Evolutionary conservation across 2,329 filamentous ascomycete genomes (phyloP).

Genomic region (Zopfia rhizophila): DNA sequence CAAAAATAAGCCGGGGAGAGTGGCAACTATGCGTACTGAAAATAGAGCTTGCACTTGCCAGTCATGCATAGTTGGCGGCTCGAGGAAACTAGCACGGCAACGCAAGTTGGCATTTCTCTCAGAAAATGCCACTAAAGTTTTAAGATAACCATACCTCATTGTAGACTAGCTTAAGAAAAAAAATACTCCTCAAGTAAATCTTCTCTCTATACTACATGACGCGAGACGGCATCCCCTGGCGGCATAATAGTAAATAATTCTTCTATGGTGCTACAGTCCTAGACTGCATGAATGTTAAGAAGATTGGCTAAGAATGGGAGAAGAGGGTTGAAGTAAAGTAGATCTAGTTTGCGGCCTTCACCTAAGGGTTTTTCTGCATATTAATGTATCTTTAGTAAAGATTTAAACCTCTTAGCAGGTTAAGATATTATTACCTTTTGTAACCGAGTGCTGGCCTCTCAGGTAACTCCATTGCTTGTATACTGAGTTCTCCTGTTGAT

Average conservation of each 20-base stretch:
- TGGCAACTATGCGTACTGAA: constrained; percentile 19
- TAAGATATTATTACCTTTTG: no score
- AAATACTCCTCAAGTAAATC: constrained; percentile 23
- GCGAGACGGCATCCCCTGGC: constrained; percentile 16
- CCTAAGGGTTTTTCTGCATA: constrained; percentile 20
- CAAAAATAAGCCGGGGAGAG: constrained; percentile 8
- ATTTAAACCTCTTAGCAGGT: no score
- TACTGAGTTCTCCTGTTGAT: no score
- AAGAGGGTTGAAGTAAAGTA: constrained; percentile 22
- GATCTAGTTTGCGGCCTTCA: constrained; percentile 15
- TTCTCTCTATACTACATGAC: constrained; percentile 16
- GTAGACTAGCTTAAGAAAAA: constrained; percentile 15
- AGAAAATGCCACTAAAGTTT: constrained; percentile 18
- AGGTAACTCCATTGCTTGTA: no score
- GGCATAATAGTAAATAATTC: constrained; percentile 14
- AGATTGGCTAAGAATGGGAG: constrained; percentile 19
- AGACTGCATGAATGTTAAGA: constrained; percentile 18
- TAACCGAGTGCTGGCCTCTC: no score
- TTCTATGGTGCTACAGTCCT: constrained; percentile 23
- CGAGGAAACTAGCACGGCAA: constrained; percentile 20
- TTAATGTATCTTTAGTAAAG: constrained; percentile 13
- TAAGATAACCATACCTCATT: constrained; percentile 19
- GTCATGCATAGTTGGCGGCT: constrained; percentile 21
- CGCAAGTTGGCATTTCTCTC: constrained; percentile 18
- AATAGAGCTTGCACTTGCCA: constrained; percentile 21